Percentiles rank a stretch among this genome's conserved stretches.
Conservation (phyloP, 2,329 filamentous ascomycete species). For the Ascochyta viciae-villosae region DNA sequence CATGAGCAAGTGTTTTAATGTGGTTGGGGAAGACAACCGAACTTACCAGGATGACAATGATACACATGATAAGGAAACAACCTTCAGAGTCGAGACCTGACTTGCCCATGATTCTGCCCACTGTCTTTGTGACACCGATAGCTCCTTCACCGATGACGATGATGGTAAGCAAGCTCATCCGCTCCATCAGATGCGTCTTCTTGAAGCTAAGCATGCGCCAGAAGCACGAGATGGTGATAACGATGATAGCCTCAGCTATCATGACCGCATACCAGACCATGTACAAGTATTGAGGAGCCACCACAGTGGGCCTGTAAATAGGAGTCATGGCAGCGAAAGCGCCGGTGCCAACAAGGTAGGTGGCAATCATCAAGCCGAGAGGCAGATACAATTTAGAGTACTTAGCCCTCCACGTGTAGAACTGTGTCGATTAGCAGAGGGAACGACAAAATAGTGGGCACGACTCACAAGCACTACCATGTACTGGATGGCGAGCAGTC, state of each 20-base stretch:
- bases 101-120: constrained; percentile 52
- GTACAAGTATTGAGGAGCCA: constrained; percentile 33
- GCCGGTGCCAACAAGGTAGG: constrained; percentile 38
- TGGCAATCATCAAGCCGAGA: constrained; percentile 37
- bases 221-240: constrained; percentile 61
- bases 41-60: constrained; percentile 45
- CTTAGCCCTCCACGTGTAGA: constrained; percentile 37
- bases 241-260: constrained; percentile 59
- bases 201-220: constrained; percentile 67
- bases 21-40: background rate
- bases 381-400: constrained; percentile 47
- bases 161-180: constrained; percentile 68
- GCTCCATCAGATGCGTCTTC: constrained; percentile 67
- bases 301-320: constrained; percentile 32
- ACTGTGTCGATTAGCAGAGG: constrained; percentile 20
- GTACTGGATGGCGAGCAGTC: constrained; percentile 43
- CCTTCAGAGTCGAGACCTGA: constrained; percentile 44
- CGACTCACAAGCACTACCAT: constrained; percentile 37
- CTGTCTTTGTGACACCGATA: constrained; percentile 65
- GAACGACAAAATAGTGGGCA: too few species aligned
- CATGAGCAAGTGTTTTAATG: constrained; percentile 1
- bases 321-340: constrained; percentile 46
- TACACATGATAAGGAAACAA: constrained; percentile 46
- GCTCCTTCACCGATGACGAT: constrained; percentile 73
- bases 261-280: constrained; percentile 54